These are phyloP conservation scores for Kalmusia sp. DNA, from an alignment of 2,329 filamentous ascomycete genomes.

Conservation along the genomic window DNA sequence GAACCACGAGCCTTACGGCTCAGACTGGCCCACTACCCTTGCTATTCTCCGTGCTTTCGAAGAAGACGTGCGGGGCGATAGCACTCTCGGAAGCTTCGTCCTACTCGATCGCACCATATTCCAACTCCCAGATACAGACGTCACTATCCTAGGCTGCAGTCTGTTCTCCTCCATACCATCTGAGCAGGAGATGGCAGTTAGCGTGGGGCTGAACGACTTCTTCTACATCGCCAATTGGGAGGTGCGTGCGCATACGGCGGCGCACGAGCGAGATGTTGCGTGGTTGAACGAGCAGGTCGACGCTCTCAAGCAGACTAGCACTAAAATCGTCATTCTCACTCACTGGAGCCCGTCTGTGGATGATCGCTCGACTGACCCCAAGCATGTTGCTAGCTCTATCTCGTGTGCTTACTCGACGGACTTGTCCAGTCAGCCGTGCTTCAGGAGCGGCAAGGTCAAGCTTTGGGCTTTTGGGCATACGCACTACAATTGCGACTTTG, in stretches of 20 bases:
- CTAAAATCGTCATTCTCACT: conserved; percentile 49
- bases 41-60: conserved; percentile 17
- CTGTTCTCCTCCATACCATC: neutral
- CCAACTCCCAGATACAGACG: neutral
- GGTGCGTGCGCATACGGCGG: conserved; percentile 45
- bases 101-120: neutral
- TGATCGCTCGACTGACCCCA: conserved; percentile 41
- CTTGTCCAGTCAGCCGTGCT: conserved; percentile 46
- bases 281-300: conserved; percentile 53
- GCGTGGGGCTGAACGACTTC: conserved; percentile 5
- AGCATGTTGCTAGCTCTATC: conserved; percentile 29
- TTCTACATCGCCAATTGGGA: conserved; percentile 44
- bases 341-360: conserved; percentile 53
- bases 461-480: conserved; percentile 60
- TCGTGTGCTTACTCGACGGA: conserved; percentile 51
- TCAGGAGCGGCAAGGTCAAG: conserved; percentile 41
- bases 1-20: conserved; percentile 24
- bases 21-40: neutral
- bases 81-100: conserved; percentile 21
- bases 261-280: conserved; percentile 48
- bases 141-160: neutral
- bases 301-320: conserved; percentile 25
- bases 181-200: neutral
- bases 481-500: conserved; percentile 54
- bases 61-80: neutral